Conservation (phyloP, 2,329 filamentous ascomycete genomes). For the Apiospora hydei region DNA sequence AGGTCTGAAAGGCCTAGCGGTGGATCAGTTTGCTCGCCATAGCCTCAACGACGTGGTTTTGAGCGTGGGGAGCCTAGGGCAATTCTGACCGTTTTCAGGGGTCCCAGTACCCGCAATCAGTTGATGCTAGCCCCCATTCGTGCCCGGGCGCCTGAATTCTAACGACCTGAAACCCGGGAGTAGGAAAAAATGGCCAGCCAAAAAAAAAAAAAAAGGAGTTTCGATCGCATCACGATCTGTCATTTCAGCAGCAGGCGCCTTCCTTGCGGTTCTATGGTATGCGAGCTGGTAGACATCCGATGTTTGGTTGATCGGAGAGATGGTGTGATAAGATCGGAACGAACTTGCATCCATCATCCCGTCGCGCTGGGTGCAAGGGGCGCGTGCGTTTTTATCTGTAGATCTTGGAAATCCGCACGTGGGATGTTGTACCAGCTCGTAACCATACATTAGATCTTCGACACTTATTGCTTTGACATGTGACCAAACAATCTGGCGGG, state of each 20-base stretch:
- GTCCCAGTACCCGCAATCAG: neutral
- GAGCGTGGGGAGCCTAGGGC: neutral
- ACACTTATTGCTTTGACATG: neutral
- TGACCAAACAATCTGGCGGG: neutral
- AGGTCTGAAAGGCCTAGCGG: neutral
- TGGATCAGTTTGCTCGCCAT: neutral
- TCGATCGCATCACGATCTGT: neutral
- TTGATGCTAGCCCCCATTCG: neutral
- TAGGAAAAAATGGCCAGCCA: neutral
- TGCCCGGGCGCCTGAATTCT: neutral
- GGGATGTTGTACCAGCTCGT: neutral
- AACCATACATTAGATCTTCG: neutral
- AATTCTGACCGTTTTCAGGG: neutral
- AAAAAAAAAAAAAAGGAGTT: neutral
- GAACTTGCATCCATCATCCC: neutral
- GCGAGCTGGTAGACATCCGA: neutral
- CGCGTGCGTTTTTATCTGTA: neutral
- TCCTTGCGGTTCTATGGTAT: neutral
- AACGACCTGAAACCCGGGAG: slow-evolving; percentile 6
- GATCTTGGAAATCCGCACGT: slow-evolving; percentile 15
- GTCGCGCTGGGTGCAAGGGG: neutral
- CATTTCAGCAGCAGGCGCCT: neutral
- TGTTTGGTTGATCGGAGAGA: neutral
- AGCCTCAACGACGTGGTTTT: slow-evolving; percentile 1
- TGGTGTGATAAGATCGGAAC: neutral